phyloP scores from a whole-genome alignment of 148 eudicot genomes.

The Rhododendron vialii region DNA sequence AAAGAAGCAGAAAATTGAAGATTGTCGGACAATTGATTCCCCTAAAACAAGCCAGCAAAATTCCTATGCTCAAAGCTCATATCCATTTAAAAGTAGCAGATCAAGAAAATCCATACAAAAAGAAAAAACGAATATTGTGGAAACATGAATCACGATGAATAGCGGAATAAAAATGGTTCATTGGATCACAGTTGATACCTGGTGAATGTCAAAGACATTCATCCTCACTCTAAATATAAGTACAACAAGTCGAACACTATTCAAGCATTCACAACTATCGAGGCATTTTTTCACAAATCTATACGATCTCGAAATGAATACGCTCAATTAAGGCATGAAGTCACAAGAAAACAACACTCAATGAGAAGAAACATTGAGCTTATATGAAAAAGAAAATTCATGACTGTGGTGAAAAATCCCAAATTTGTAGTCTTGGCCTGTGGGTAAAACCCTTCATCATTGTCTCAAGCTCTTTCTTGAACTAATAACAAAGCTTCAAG shows the following conservation, averaged over 20 bases:
- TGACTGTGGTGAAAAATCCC: no score
- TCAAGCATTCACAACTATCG: not conserved
- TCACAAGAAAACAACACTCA: not conserved
- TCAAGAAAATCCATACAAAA: not conserved
- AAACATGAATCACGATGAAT: not conserved
- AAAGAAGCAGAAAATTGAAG: not conserved
- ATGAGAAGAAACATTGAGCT: not conserved
- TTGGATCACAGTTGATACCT: not conserved
- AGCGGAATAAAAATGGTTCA: not conserved
- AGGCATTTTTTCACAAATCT: not conserved
- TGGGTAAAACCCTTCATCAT: no score
- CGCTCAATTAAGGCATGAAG: not conserved
- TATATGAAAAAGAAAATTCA: not conserved
- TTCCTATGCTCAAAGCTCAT: not conserved
- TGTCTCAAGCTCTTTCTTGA: not conserved
- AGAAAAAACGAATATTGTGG: not conserved
- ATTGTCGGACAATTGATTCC: not conserved
- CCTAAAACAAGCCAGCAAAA: not conserved
- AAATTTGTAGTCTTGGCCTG: no score
- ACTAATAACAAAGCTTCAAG: constrained; percentile 76
- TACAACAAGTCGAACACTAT: not conserved
- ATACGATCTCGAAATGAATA: not conserved
- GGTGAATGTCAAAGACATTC: no score
- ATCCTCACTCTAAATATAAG: not conserved
- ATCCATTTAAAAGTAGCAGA: not conserved